Conservation (phyloP, 192 early-diverging fungal genomes). For the Umbelopsis ramanniana region DNA sequence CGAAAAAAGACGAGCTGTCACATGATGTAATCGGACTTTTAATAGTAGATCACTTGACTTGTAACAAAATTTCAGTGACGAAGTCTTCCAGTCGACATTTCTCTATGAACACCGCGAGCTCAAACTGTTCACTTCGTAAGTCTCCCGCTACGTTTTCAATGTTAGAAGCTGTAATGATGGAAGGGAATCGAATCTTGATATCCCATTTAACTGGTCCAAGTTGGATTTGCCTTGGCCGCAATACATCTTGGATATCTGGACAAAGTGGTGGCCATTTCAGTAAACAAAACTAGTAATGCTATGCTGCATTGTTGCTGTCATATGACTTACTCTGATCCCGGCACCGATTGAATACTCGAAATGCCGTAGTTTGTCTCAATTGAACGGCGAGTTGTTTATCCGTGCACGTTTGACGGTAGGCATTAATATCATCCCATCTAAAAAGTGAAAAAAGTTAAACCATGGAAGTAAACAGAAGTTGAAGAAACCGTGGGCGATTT, state of each 20-base stretch:
- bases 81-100: constrained; percentile 13
- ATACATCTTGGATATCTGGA: background rate
- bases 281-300: background rate
- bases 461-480: background rate
- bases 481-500: too few relatives aligned
- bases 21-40: constrained; percentile 19
- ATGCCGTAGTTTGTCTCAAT: constrained; percentile 7
- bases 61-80: constrained; percentile 2
- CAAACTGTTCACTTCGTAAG: constrained; percentile 19
- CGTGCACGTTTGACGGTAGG: constrained; percentile 4
- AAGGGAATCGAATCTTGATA: constrained; percentile 19
- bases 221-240: background rate
- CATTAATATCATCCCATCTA: constrained; percentile 16
- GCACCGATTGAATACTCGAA: constrained; percentile 5
- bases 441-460: background rate
- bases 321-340: constrained; percentile 14
- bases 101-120: constrained; percentile 12
- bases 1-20: background rate
- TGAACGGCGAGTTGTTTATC: background rate
- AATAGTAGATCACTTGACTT: constrained; percentile 14
- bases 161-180: background rate
- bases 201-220: constrained; percentile 20
- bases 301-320: constrained; percentile 16
- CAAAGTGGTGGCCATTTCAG: background rate
- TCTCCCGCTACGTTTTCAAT: constrained; percentile 14